Evolutionary conservation across 2,329 filamentous ascomycete genomes (phyloP).

Genomic region (Arthrobotrys iridis): DNA sequence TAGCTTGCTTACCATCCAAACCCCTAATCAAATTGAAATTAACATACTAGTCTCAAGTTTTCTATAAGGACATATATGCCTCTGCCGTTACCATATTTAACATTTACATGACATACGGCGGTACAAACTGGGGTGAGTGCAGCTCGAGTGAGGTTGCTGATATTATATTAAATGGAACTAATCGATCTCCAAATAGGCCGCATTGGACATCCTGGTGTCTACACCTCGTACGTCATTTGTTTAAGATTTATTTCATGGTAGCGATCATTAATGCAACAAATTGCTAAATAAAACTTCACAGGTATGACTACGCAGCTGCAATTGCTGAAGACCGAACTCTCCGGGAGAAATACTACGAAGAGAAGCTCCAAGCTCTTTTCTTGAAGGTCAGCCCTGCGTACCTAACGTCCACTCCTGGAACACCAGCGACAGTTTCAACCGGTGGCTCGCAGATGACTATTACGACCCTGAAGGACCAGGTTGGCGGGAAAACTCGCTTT

Average conservation of each 20-base stretch:
- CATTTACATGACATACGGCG: constrained; percentile 81
- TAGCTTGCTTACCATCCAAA: too few species aligned
- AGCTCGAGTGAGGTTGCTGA: too few species aligned
- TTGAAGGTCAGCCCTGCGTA: constrained; percentile 77
- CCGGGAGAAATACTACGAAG: constrained; percentile 80
- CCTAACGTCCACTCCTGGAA: constrained; percentile 68
- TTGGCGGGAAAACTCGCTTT: constrained; percentile 54
- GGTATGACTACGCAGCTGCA: constrained; percentile 71
- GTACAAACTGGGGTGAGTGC: constrained; percentile 88
- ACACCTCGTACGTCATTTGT: constrained; percentile 44
- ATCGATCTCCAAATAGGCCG: too few species aligned
- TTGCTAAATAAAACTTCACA: constrained; percentile 39
- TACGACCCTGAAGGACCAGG: constrained; percentile 52
- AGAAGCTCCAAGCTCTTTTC: constrained; percentile 80
- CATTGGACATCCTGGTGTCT: constrained; percentile 48
- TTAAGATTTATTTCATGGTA: too few species aligned
- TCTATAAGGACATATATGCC: constrained; percentile 79
- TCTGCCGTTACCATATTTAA: constrained; percentile 75
- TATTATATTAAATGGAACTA: too few species aligned
- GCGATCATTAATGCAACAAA: too few species aligned
- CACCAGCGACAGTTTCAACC: constrained; percentile 40
- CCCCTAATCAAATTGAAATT: too few species aligned
- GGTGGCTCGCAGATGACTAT: constrained; percentile 43
- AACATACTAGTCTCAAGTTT: too few species aligned
- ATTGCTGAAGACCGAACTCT: constrained; percentile 77